Percentiles rank a stretch among this genome's conserved stretches.
These are phyloP conservation scores for Amanita exitialis DNA, from an alignment of 768 basidiomycete genomes.

Conservation along the genomic window DNA sequence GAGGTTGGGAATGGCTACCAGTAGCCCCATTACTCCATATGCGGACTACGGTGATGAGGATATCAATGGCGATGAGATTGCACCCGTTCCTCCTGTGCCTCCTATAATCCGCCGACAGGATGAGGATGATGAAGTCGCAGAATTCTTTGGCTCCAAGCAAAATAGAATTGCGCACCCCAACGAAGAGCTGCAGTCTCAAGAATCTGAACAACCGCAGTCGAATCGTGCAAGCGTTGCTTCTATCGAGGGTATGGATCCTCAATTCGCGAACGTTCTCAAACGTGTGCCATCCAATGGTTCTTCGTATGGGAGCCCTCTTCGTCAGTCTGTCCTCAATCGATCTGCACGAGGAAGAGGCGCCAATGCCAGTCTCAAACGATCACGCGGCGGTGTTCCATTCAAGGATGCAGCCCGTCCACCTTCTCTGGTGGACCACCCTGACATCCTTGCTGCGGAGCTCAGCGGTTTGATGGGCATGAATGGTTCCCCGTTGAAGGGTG, in stretches of 20 bases:
- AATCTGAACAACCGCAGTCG: slow-evolving; percentile 24
- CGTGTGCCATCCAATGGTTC: slow-evolving; percentile 40
- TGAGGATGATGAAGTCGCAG: slow-evolving; percentile 27
- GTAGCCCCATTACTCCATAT: slow-evolving; percentile 31
- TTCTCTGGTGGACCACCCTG: slow-evolving; percentile 63
- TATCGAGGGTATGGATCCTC: slow-evolving; percentile 76
- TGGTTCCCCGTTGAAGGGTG: slow-evolving; percentile 30
- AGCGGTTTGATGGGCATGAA: slow-evolving; percentile 22
- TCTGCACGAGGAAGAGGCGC: slow-evolving; percentile 32
- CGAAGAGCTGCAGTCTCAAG: slow-evolving; percentile 14
- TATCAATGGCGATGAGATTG: slow-evolving; percentile 24
- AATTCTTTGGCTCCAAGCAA: slow-evolving; percentile 21
- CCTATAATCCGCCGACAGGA: slow-evolving; percentile 24
- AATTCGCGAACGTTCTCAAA: slow-evolving; percentile 69
- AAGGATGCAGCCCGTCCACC: slow-evolving; percentile 55
- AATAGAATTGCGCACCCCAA: slow-evolving; percentile 19
- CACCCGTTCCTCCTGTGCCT: slow-evolving; percentile 29
- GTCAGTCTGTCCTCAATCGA: slow-evolving; percentile 44
- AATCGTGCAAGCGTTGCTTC: slow-evolving; percentile 51
- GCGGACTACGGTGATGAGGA: slow-evolving; percentile 37
- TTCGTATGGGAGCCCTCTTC: slow-evolving; percentile 48
- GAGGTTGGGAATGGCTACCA: slow-evolving; percentile 48
- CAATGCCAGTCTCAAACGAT: slow-evolving; percentile 34
- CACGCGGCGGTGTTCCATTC: slow-evolving; percentile 58
- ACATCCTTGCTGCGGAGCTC: slow-evolving; percentile 61